Conservation (phyloP, 2,329 filamentous ascomycete species). For the Onygena corvina region DNA sequence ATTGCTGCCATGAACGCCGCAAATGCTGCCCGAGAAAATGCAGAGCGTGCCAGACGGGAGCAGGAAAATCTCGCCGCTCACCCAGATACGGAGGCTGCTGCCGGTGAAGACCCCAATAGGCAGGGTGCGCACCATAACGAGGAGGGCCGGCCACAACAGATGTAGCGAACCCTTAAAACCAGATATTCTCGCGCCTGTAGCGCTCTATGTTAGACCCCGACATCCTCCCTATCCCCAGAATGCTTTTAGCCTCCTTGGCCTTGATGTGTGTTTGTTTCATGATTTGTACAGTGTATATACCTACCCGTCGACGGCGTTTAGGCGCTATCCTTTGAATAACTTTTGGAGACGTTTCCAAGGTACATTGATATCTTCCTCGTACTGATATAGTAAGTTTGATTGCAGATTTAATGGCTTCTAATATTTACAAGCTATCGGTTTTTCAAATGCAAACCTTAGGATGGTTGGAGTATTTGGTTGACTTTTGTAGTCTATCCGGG, state of each 20-base stretch:
- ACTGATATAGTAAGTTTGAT: too few species aligned
- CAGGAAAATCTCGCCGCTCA: slow-evolving; percentile 8
- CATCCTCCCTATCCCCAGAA: too few species aligned
- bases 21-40: slow-evolving; percentile 25
- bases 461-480: not conserved
- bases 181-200: not conserved
- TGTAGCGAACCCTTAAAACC: not conserved
- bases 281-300: not conserved
- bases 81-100: not conserved
- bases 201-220: too few species aligned
- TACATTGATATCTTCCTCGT: too few species aligned
- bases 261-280: too few species aligned
- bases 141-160: not conserved
- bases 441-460: too few species aligned
- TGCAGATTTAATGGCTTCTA: too few species aligned
- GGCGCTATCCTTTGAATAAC: not conserved
- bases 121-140: not conserved
- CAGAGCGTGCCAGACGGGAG: slow-evolving; percentile 7
- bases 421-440: too few species aligned
- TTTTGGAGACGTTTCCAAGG: too few species aligned
- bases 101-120: not conserved
- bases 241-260: too few species aligned
- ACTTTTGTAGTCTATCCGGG: not conserved
- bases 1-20: slow-evolving; percentile 45
- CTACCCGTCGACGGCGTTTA: slow-evolving; percentile 3